Evolutionary conservation across 208 protist genomes (phyloP).

Genomic region (Leishmania aethiopica): DNA sequence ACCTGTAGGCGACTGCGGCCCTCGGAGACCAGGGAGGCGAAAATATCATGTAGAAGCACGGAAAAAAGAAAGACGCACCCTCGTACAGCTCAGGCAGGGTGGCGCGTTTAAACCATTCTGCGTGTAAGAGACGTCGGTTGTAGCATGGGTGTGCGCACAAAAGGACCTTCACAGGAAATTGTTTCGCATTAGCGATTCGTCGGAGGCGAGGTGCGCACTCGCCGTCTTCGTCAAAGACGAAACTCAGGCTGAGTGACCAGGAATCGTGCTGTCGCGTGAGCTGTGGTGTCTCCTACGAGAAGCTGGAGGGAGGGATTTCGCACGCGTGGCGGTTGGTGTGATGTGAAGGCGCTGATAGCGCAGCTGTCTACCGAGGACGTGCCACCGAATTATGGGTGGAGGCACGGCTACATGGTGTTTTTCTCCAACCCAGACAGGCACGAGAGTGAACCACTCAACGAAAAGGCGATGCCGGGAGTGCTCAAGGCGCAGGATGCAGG

Average conservation of each 20-base stretch:
- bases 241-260: conserved; percentile 44
- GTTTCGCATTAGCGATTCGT: conserved; percentile 59
- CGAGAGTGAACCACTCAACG: conserved; percentile 70
- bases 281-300: conserved; percentile 57
- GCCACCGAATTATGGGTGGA: conserved; percentile 57
- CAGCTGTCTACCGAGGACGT: conserved; percentile 44
- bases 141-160: conserved; percentile 71
- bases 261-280: conserved; percentile 82
- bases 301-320: conserved; percentile 53
- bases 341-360: conserved; percentile 45
- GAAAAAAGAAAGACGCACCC: neutral
- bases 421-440: conserved; percentile 72
- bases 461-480: conserved; percentile 51
- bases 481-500: conserved; percentile 42
- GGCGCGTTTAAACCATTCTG: conserved; percentile 70
- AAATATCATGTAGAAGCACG: neutral
- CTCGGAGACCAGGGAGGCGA: neutral
- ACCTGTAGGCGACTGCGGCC: neutral
- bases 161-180: conserved; percentile 57
- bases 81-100: neutral
- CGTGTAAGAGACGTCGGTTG: conserved; percentile 66
- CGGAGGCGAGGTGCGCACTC: conserved; percentile 66
- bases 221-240: conserved; percentile 63
- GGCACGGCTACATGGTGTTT: conserved; percentile 68
- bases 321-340: conserved; percentile 74